Percentiles rank a stretch among this genome's conserved stretches.
These are phyloP conservation scores for Microcyclosporella mali DNA, from an alignment of 2,329 filamentous ascomycete species.

Conservation along the genomic window DNA sequence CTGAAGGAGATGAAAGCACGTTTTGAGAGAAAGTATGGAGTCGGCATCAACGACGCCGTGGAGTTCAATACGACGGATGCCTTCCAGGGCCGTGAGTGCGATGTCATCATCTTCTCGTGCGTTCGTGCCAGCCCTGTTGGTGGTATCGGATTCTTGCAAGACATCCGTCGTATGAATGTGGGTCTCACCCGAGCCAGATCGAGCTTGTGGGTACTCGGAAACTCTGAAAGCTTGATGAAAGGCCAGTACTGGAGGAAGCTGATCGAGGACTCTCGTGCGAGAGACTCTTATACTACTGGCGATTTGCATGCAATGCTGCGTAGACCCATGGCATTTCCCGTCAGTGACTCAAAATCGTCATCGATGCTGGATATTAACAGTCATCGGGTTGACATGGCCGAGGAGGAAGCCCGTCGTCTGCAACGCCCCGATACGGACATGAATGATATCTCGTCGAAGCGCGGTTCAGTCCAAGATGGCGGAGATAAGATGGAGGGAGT, in stretches of 20 bases:
- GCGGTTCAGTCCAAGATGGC: conserved; percentile 14
- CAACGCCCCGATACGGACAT: neutral
- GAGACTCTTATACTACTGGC: conserved; percentile 71
- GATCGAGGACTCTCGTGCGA: conserved; percentile 69
- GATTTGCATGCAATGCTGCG: conserved; percentile 52
- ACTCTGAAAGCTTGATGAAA: conserved; percentile 76
- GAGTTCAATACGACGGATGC: conserved; percentile 99
- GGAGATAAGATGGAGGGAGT: conserved; percentile 36
- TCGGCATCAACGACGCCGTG: conserved; percentile 66
- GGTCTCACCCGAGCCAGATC: conserved; percentile 94
- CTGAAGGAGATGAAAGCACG: conserved; percentile 69
- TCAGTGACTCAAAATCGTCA: conserved; percentile 15
- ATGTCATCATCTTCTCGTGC: conserved; percentile 98
- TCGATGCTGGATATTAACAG: conserved; percentile 23
- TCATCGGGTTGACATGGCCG: conserved; percentile 4
- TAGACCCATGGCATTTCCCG: conserved; percentile 44
- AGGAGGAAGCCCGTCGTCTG: neutral
- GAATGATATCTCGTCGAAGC: neutral
- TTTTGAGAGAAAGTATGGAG: conserved; percentile 68
- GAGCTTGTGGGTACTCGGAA: conserved; percentile 92
- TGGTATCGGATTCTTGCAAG: conserved; percentile 97
- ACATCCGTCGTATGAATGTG: conserved; percentile 99
- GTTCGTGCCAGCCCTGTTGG: conserved; percentile 85
- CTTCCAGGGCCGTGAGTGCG: conserved; percentile 92
- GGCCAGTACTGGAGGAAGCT: conserved; percentile 88